A percentile compares a stretch with the other conserved stretches of the same genome.
Evolutionary conservation across 2,329 filamentous ascomycete genomes (phyloP).

Genomic region (Nothopassalora personata): DNA sequence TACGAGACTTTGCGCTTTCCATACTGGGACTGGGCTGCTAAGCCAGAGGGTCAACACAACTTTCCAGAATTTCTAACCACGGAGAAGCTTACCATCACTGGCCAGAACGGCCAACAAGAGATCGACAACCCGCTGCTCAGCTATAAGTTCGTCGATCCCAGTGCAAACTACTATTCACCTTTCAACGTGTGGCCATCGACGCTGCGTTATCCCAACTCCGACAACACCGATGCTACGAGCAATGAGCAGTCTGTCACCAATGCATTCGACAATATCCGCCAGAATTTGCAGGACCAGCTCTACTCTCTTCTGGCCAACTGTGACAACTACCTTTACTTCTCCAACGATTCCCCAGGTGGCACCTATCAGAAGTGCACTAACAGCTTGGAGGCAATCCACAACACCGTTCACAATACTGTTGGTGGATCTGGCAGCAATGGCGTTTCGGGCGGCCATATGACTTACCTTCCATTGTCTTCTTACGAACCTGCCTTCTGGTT

Average conservation of each 20-base stretch:
- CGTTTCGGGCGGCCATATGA: slow-evolving; percentile 56
- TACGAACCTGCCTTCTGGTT: slow-evolving; percentile 78
- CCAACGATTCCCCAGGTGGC: slow-evolving; percentile 25
- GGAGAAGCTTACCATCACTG: slow-evolving; percentile 23
- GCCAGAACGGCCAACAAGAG: slow-evolving; percentile 23
- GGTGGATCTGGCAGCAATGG: slow-evolving; percentile 24
- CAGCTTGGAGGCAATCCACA: slow-evolving; percentile 34
- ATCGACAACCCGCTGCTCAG: slow-evolving; percentile 27
- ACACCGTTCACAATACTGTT: slow-evolving; percentile 30
- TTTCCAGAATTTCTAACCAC: slow-evolving; percentile 24
- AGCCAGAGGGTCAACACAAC: slow-evolving; percentile 13
- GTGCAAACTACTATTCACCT: slow-evolving; percentile 25
- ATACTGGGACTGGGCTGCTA: slow-evolving; percentile 29
- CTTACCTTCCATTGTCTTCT: slow-evolving; percentile 61
- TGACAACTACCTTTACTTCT: slow-evolving; percentile 29
- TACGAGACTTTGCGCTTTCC: slow-evolving; percentile 24
- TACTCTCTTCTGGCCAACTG: slow-evolving; percentile 32
- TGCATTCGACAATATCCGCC: slow-evolving; percentile 27
- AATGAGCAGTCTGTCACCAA: slow-evolving; percentile 11
- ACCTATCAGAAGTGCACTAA: slow-evolving; percentile 26
- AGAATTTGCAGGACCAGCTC: slow-evolving; percentile 29
- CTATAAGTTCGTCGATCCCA: slow-evolving; percentile 20
- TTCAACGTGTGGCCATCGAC: slow-evolving; percentile 30
- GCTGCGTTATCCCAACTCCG: slow-evolving; percentile 28
- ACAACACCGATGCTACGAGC: slow-evolving; percentile 20